Conservation (phyloP, 129 eudicot species). For the Flaveria trinervia region DNA sequence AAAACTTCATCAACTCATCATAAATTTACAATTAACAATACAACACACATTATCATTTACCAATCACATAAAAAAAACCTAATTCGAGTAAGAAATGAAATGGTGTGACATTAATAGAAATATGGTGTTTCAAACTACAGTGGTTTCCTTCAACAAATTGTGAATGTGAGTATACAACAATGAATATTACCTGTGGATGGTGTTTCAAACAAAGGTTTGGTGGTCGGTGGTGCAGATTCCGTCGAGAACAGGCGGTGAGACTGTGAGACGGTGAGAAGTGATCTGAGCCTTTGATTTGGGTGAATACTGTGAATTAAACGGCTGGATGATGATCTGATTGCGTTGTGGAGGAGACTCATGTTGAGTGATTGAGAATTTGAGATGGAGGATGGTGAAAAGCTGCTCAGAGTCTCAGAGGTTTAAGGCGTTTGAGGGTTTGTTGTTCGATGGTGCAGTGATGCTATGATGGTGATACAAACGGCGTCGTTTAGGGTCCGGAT, state of each 20-base stretch:
- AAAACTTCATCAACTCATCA: neutral
- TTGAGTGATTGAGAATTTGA: neutral
- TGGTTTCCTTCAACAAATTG: neutral
- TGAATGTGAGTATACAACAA: neutral
- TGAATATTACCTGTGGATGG: constrained; percentile 42
- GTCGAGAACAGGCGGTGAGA: constrained; percentile 47
- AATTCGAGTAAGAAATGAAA: constrained; percentile 10
- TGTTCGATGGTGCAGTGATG: neutral
- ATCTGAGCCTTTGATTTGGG: constrained; percentile 37
- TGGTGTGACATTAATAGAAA: neutral
- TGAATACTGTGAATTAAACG: constrained; percentile 27
- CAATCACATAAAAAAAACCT: constrained; percentile 6
- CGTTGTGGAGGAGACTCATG: constrained; percentile 49
- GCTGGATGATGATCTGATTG: constrained; percentile 38
- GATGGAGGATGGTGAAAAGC: neutral
- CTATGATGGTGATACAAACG: neutral
- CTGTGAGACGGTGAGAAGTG: constrained; percentile 22
- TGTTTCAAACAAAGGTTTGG: constrained; percentile 32
- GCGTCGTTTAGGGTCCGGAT: neutral
- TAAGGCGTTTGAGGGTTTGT: constrained; percentile 21
- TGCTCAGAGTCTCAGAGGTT: constrained; percentile 23
- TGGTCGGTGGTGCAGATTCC: constrained; percentile 40
- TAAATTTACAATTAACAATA: neutral
- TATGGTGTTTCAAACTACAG: neutral
- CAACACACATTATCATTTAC: neutral